A percentile compares a stretch with the other conserved stretches of the same genome.
Conservation (phyloP, 1,284 basidiomycete genomes). For the Sanghuangporus baumii region DNA sequence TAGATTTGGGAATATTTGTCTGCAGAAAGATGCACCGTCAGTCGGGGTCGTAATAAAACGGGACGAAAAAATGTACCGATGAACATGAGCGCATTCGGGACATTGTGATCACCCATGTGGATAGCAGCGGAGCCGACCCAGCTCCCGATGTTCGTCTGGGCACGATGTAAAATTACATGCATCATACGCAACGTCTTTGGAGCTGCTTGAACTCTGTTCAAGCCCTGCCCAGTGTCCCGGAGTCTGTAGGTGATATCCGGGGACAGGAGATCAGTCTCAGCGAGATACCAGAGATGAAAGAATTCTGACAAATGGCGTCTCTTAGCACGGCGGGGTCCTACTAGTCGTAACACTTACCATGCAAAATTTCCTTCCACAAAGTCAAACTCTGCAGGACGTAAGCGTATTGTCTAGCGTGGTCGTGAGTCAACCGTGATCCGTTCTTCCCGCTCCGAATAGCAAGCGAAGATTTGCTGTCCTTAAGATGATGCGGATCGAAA, state of each 20-base stretch:
- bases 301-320: conserved; percentile 46
- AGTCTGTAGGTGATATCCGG: conserved; percentile 67
- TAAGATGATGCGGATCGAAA: conserved; percentile 65
- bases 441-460: conserved; percentile 73
- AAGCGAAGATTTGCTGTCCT: conserved; percentile 56
- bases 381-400: conserved; percentile 80
- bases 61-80: conserved; percentile 40
- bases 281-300: conserved; percentile 77
- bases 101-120: conserved; percentile 75
- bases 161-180: conserved; percentile 75
- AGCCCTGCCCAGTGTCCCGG: conserved; percentile 76
- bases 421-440: conserved; percentile 73
- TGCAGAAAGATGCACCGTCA: conserved; percentile 21
- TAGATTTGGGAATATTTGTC: conserved; percentile 87
- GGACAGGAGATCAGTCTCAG: conserved; percentile 73
- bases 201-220: conserved; percentile 76
- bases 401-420: conserved; percentile 75
- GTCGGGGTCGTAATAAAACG: background rate
- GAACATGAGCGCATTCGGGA: conserved; percentile 81
- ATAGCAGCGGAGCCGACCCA: conserved; percentile 64
- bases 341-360: conserved; percentile 42
- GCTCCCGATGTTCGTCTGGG: conserved; percentile 68
- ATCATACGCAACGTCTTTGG: conserved; percentile 82
- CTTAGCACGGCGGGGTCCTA: background rate
- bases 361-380: conserved; percentile 75